A percentile compares a stretch with the other conserved stretches of the same genome.
phyloP scores from a whole-genome alignment of 2,329 filamentous ascomycete genomes.

The Phoma sp. region DNA sequence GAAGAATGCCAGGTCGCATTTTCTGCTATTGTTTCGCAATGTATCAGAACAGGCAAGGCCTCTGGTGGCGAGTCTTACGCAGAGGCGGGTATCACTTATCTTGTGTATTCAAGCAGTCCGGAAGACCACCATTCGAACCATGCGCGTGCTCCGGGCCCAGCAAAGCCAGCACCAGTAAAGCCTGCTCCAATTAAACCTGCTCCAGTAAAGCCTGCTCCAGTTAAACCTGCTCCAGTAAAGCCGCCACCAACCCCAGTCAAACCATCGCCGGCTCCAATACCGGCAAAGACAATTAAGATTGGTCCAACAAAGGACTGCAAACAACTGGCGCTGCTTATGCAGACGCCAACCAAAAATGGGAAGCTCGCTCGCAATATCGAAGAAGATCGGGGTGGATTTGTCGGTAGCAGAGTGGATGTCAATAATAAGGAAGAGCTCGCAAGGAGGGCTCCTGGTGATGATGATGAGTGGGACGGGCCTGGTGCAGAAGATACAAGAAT shows the following conservation, averaged over 20 bases:
- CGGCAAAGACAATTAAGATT: background rate
- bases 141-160: background rate
- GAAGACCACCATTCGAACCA: background rate
- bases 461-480: background rate
- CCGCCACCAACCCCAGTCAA: background rate
- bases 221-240: background rate
- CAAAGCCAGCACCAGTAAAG: slow-evolving; percentile 1
- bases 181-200: background rate
- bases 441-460: slow-evolving; percentile 1
- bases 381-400: slow-evolving; percentile 1
- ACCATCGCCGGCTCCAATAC: background rate
- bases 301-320: slow-evolving; percentile 8
- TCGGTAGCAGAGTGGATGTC: slow-evolving; percentile 2
- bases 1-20: slow-evolving; percentile 1
- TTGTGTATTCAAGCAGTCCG: background rate
- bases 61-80: background rate
- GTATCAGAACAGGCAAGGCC: background rate
- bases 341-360: background rate
- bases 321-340: slow-evolving; percentile 4
- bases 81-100: background rate
- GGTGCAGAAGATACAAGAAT: background rate
- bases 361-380: background rate
- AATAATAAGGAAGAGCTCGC: background rate
- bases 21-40: slow-evolving; percentile 1
- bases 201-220: background rate